Conservation (phyloP, 106 monocot genomes). For the Dendrobium nobile region DNA sequence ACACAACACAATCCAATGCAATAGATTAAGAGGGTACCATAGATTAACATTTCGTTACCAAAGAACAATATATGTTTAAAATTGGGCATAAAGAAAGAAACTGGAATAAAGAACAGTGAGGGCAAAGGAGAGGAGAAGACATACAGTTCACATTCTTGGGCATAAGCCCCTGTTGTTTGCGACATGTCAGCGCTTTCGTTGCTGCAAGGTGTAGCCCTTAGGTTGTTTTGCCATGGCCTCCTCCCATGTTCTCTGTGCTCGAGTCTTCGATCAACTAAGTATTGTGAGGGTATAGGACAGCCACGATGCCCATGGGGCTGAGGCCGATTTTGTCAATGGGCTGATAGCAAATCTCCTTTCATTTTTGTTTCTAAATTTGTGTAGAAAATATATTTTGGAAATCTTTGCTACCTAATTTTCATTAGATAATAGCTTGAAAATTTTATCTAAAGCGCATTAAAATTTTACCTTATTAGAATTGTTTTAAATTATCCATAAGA, state of each 20-base stretch:
- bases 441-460: too few species aligned
- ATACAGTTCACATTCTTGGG: slow-evolving; percentile 38
- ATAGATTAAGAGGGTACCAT: background rate
- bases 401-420: too few species aligned
- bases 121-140: background rate
- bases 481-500: too few species aligned
- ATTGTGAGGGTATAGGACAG: too few species aligned
- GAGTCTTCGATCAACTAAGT: too few species aligned
- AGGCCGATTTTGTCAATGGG: too few species aligned
- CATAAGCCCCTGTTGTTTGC: slow-evolving; percentile 43
- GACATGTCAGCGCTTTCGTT: slow-evolving; percentile 39
- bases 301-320: too few species aligned
- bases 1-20: background rate
- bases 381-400: too few species aligned
- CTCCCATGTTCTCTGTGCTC: background rate
- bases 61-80: background rate
- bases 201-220: slow-evolving; percentile 30
- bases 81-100: background rate
- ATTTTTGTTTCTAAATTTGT: too few species aligned
- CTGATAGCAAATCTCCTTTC: too few species aligned
- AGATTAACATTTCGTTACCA: background rate
- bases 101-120: background rate
- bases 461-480: too few species aligned
- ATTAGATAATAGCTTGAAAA: too few species aligned
- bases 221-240: slow-evolving; percentile 12